These are phyloP conservation scores for Piper longum DNA, from an alignment of 164 flowering plant genomes.

Conservation along the genomic window DNA sequence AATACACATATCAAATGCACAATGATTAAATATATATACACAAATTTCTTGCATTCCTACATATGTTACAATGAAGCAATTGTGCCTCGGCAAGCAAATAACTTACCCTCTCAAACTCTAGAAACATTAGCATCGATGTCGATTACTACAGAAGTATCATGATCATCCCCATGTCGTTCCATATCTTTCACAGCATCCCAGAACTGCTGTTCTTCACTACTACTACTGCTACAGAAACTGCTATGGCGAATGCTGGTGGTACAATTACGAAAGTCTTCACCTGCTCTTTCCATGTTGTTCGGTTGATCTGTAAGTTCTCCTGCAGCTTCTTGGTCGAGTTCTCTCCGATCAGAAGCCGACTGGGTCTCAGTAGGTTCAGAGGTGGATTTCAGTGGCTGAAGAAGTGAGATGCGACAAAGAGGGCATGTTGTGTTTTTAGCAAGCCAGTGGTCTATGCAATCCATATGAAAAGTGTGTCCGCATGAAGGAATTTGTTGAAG, in stretches of 20 bases:
- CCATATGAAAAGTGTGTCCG: constrained; percentile 76
- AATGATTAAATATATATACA: too few species aligned
- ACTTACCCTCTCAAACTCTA: not conserved
- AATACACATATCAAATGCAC: not conserved
- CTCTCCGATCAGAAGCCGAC: constrained; percentile 2
- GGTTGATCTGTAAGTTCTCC: not conserved
- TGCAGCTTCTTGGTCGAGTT: not conserved
- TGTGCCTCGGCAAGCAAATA: not conserved
- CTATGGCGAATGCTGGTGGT: not conserved
- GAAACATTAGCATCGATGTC: not conserved
- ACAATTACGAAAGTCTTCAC: not conserved
- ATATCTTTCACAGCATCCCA: not conserved
- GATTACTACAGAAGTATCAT: not conserved
- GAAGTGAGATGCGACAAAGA: constrained; percentile 55
- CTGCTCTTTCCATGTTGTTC: not conserved
- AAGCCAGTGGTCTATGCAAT: constrained; percentile 64
- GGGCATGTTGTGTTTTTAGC: constrained; percentile 52
- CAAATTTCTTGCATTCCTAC: not conserved
- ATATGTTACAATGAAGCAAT: not conserved
- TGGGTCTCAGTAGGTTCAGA: constrained; percentile 6
- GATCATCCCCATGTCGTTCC: not conserved
- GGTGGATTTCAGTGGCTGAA: constrained; percentile 19
- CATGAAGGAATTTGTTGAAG: constrained; percentile 82
- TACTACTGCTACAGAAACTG: not conserved
- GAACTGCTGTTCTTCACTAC: not conserved